Evolutionary conservation across 192 early-diverging fungal genomes (phyloP).

Genomic region (Thamnidium elegans): DNA sequence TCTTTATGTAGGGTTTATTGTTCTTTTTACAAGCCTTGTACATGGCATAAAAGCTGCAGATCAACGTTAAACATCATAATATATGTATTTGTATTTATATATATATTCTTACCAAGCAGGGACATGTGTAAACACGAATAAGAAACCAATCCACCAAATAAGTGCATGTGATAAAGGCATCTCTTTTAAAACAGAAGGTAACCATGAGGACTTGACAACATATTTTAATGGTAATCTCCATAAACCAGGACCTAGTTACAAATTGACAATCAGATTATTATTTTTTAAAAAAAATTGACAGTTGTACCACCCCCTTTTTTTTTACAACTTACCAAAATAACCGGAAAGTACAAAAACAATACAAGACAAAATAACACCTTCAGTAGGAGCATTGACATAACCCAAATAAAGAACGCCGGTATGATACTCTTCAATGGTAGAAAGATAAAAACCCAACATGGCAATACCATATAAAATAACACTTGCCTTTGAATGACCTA

Average conservation of each 20-base stretch:
- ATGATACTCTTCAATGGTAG: constrained; percentile 92
- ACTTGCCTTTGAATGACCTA: constrained; percentile 26
- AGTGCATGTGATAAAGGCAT: constrained; percentile 16
- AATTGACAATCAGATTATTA: background rate
- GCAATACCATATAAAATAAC: constrained; percentile 30
- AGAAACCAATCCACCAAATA: constrained; percentile 15
- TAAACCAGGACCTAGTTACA: constrained; percentile 22
- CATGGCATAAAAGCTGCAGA: constrained; percentile 33
- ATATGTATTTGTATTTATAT: too few relatives aligned
- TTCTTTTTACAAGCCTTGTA: constrained; percentile 47
- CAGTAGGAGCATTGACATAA: constrained; percentile 81
- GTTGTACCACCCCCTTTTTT: too few relatives aligned
- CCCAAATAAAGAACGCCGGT: constrained; percentile 82
- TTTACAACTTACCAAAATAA: constrained; percentile 53
- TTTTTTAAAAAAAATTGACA: too few relatives aligned
- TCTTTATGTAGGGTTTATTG: constrained; percentile 54
- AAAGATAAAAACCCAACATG: constrained; percentile 68
- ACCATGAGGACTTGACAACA: constrained; percentile 5
- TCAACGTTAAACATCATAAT: too few relatives aligned
- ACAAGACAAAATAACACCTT: constrained; percentile 74
- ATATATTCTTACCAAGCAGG: constrained; percentile 30
- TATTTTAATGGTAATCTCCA: constrained; percentile 14
- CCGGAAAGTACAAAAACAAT: constrained; percentile 61
- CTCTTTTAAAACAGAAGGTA: constrained; percentile 14
- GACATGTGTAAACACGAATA: constrained; percentile 31